Base-by-base conservation (phyloP, 768 basidiomycete species). In the Suillus paluster region DNA sequence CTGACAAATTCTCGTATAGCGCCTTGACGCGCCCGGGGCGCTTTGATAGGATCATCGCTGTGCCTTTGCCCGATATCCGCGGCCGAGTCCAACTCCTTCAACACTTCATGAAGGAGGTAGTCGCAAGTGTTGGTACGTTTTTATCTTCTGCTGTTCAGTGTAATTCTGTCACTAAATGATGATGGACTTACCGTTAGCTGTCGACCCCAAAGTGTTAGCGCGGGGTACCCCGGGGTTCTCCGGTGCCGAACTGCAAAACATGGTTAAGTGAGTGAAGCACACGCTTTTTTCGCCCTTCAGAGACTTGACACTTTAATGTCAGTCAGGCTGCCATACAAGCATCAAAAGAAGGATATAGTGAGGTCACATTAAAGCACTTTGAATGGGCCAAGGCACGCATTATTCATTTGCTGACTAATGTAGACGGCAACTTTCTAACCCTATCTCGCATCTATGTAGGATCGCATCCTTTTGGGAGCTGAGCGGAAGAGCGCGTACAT, bases 211-310 rank as follows among this genome's bases (percentile, higher is more conserved):
- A 75, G 82, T 95, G 65, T 82, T 99, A 66, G 97, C 97, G 44
- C 86, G 97, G 65, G 97, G 95, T 4, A 97, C 95, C 14, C 87
- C 96, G 9, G 97, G 97, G 3, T 97, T 99, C 79, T 96, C 94
- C 54, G 97, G 97, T 44, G 97, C 97, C 21, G 97, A 99, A 78
- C 74, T 99, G 41, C 94, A 99, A 73, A 99, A 99, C 73, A 87
- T 99, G 84, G 91, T 98, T 68, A 99, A 99, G 89, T 94, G 67
- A 69, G 87, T 81, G 42, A 36, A 55, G 3, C 54, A 55, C 17
- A 23, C 21, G 9, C 33, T 23, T n/a, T 23, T 33, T 42, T 57
- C n/a, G 42, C 61, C 41, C 34, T 39, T 55, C 15, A 39, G 42
- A 4, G 27, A 50, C 57, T 17, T 62, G 25, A 61, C 58, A 68